Evolutionary conservation across 2,329 filamentous ascomycete species (phyloP), one percentile per base, ranked within the genome.

Genomic region (Thermothelomyces thermophilus): DNA sequence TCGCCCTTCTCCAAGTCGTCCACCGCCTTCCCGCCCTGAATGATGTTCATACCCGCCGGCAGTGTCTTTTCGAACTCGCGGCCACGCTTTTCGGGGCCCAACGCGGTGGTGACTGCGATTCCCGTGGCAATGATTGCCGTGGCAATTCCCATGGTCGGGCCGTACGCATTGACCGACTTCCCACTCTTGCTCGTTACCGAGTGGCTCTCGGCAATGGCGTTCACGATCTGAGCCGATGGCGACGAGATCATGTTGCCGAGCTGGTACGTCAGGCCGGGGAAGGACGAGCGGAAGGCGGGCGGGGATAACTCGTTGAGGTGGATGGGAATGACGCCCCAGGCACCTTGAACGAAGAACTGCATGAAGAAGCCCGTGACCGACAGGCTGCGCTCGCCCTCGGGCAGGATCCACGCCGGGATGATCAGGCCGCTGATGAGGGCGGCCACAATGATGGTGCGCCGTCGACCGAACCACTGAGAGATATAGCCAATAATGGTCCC

Each of bases 61-160:
- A 69, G 69, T 4, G 74, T 77, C 48, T 75, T 70, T 63, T 87
- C 85, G 58, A 91, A 90, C 50, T 76, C 72, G 16, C 83, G 73
- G 1, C 86, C 87, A 40, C 83, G 76, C 69, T 82, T 85, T 75
- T 90, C 87, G 0, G 85, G 86, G 0, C 87, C 87, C 47, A 90
- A 62, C 26, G 83, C 79, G 4, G 82, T 79, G 0, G 84, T 88
- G 19, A 83, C 62, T 10, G 76, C 72, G 53, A 90, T 89, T 1
- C 85, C 86, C 0, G 79, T 40, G 0, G 82, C 83, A 56, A 90
- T 88, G 58, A 90, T 90, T 1, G 82, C 86, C 2, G 86, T 90
- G 3, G 83, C 85, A 48, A 89, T 71, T 11, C 77, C 86, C 86
- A 89, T 90, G 14, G 79, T 79, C 0, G 83, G 85, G 0, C 85